Conservation (phyloP, 2,329 filamentous ascomycete genomes). For the Xylaria sp. region DNA sequence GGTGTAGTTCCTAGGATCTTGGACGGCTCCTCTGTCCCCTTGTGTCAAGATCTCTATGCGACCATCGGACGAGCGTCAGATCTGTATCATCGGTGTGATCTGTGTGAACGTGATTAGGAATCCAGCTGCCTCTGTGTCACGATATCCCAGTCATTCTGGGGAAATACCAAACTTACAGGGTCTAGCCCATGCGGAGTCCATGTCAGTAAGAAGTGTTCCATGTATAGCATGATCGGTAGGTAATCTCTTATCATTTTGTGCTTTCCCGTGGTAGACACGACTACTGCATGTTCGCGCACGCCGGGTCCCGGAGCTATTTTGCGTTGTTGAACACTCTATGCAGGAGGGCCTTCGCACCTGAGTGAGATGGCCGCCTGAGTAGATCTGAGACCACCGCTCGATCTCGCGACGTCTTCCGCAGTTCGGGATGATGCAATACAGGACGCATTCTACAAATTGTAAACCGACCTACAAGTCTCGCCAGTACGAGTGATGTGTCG, state of each 20-base stretch:
- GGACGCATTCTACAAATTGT: too few relatives aligned
- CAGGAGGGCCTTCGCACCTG: too few relatives aligned
- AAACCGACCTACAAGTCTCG: too few relatives aligned
- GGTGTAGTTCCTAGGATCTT: conserved; percentile 11
- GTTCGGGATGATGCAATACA: too few relatives aligned
- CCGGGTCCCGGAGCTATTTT: background rate
- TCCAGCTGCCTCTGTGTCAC: conserved; percentile 10
- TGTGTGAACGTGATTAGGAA: background rate
- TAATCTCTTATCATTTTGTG: background rate
- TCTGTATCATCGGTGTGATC: conserved; percentile 7
- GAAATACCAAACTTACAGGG: conserved; percentile 1
- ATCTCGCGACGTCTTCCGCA: too few relatives aligned
- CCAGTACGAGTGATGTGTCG: too few relatives aligned
- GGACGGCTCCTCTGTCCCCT: conserved; percentile 18
- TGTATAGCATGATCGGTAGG: conserved; percentile 21
- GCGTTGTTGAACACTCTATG: too few relatives aligned
- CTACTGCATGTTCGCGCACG: background rate
- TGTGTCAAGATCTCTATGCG: conserved; percentile 2
- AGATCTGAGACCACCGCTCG: too few relatives aligned
- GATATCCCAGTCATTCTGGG: conserved; percentile 5
- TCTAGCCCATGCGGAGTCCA: background rate
- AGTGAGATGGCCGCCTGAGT: too few relatives aligned
- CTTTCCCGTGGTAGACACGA: background rate
- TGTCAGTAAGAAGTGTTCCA: background rate
- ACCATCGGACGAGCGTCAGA: conserved; percentile 1